phyloP scores from a whole-genome alignment of 1,139 yeast species.

The Blastobotrys malaysiensis region DNA sequence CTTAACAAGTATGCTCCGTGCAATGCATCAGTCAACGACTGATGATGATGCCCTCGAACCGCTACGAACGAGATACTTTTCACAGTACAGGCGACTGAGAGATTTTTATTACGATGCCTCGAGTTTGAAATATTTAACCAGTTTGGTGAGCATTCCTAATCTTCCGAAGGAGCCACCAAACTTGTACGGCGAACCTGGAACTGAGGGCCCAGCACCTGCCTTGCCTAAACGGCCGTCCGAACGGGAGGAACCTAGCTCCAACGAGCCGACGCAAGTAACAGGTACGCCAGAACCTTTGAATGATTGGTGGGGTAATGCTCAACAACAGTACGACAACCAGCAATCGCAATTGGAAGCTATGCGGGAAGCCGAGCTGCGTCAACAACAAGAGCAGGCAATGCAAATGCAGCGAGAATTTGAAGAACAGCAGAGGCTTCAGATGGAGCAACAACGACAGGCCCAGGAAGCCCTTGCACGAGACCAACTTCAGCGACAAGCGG shows the following conservation, averaged over 20 bases:
- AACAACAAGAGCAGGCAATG: conserved; percentile 40
- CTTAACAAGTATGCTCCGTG: conserved; percentile 84
- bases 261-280: not conserved
- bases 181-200: conserved; percentile 37
- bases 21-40: conserved; percentile 72
- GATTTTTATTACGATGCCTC: conserved; percentile 92
- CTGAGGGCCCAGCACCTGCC: conserved; percentile 38
- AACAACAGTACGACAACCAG: conserved; percentile 43
- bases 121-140: conserved; percentile 73
- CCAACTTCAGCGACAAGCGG: conserved; percentile 71
- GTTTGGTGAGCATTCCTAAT: conserved; percentile 81
- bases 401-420: conserved; percentile 72
- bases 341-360: conserved; percentile 48
- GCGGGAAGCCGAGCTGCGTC: conserved; percentile 43
- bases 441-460: conserved; percentile 69
- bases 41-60: conserved; percentile 76
- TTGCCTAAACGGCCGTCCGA: conserved; percentile 43
- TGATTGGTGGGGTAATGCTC: conserved; percentile 44
- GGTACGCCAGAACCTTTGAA: conserved; percentile 27
- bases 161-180: conserved; percentile 71
- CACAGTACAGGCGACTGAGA: conserved; percentile 75
- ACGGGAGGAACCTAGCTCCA: conserved; percentile 15
- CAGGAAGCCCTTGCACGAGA: conserved; percentile 67
- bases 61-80: conserved; percentile 61
- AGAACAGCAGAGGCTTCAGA: conserved; percentile 58